Evolutionary conservation across 2,329 filamentous ascomycete species (phyloP), one percentile per base, ranked within the genome.

Genomic region (Acrocalymma vagum): DNA sequence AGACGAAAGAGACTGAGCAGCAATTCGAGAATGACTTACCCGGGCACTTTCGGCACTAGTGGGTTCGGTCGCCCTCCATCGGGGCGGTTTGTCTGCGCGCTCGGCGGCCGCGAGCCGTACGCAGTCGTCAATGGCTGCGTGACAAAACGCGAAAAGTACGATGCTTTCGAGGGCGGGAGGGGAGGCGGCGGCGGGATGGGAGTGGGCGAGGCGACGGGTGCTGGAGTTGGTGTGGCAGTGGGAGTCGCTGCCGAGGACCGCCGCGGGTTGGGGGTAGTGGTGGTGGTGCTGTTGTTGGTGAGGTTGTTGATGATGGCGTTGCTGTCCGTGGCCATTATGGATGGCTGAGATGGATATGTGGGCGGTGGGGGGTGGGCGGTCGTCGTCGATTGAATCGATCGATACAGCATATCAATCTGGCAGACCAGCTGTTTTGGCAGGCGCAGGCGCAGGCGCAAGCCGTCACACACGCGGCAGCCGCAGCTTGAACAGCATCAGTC

Each of bases 101-200:
- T 81, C 28, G 79, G 73, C 22, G 78, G 78, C 30, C 78, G 72
- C 48, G 78, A 79, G 53, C 72, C 77, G 40, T 78, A 78, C 41
- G 77, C 73, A 3, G 61, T 60, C 27, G 63, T 60, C 61, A 81
- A 78, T 14, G 78, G 76, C 59, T 80, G 78, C 32, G 77, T 77
- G 42, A 82, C 76, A 50, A 82, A 75, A 53, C 78, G 73, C 52
- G 78, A 77, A 58, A 73, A 70, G 54, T 71, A 72, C 31, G 67
- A 70, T 43, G 51, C 38, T 51, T 62, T 69, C 33, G 62, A 59
- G 11, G 63, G 66, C 30, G 68, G 66, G 34, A 64, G 62, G 35
- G 66, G 66, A 16, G 68, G 67, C 32, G 68, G 57, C 28, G 63
- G 57, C 32, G 62, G 65, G 26, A 10, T 13, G 38, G 21, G 17